These are phyloP conservation scores for Zizania latifolia DNA, from an alignment of 176 grass and related monocot species.

Conservation along the genomic window DNA sequence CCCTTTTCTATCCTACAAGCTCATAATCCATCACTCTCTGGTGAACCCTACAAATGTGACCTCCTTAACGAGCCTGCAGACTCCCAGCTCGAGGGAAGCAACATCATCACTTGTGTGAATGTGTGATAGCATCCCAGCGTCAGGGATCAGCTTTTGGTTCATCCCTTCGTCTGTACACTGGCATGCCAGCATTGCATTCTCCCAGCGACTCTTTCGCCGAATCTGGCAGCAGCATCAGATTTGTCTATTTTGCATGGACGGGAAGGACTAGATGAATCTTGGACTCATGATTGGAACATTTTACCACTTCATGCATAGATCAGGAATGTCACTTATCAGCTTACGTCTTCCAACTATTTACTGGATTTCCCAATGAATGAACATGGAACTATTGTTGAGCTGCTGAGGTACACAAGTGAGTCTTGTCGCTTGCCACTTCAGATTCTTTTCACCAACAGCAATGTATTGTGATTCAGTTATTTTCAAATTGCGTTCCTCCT, in stretches of 20 bases:
- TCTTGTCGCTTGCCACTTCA: background rate
- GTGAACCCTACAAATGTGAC: background rate
- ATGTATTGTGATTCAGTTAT: no score
- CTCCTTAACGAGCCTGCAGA: no score
- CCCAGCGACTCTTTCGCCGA: background rate
- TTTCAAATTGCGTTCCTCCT: no score
- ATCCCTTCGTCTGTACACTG: constrained; percentile 30
- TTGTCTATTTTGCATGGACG: background rate
- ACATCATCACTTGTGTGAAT: no score
- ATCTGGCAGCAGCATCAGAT: background rate
- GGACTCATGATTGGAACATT: background rate
- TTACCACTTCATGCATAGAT: background rate
- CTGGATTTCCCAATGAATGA: background rate
- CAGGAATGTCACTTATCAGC: background rate
- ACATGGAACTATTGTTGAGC: background rate
- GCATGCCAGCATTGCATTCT: background rate
- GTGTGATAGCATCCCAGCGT: no score
- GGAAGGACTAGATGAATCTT: background rate
- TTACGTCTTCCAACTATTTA: background rate
- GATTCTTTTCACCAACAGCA: no score
- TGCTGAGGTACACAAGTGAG: background rate
- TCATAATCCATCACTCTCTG: background rate
- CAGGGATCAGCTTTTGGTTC: no score
- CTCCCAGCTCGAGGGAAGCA: no score
- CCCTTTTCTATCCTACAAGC: constrained; percentile 15